phyloP scores from a whole-genome alignment of 352 stramenopile genomes.

The Phytopythium chamaehyphon region DNA sequence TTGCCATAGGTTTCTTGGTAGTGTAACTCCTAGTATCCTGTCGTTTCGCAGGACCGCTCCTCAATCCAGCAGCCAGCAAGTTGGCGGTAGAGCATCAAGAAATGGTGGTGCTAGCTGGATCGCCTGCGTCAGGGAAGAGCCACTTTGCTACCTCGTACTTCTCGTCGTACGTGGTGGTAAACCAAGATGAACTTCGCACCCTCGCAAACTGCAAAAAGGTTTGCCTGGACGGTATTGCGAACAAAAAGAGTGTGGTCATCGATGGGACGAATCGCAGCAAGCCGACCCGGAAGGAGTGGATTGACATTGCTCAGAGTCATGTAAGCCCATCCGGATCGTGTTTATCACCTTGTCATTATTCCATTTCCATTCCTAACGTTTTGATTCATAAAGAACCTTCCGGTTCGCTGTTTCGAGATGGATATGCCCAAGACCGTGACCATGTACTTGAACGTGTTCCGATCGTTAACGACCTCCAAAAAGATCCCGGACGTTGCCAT shows the following conservation, averaged over 20 bases:
- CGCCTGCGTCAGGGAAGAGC: slow-evolving; percentile 74
- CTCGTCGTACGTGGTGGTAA: slow-evolving; percentile 61
- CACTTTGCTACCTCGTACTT: slow-evolving; percentile 48
- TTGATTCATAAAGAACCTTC: slow-evolving; percentile 28
- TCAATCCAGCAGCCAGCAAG: slow-evolving; percentile 20
- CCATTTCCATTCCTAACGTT: not conserved
- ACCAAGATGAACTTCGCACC: slow-evolving; percentile 85
- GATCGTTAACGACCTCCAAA: slow-evolving; percentile 62
- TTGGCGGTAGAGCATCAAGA: slow-evolving; percentile 38
- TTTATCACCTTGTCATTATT: not conserved
- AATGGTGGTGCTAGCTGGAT: slow-evolving; percentile 65
- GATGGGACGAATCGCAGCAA: slow-evolving; percentile 83
- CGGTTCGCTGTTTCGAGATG: slow-evolving; percentile 75
- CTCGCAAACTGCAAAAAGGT: slow-evolving; percentile 67
- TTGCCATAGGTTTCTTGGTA: not conserved
- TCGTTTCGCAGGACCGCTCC: slow-evolving; percentile 12
- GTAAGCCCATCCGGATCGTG: slow-evolving; percentile 12
- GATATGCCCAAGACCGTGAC: slow-evolving; percentile 69
- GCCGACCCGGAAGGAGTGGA: slow-evolving; percentile 64
- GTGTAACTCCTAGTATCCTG: not conserved
- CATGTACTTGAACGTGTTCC: slow-evolving; percentile 85
- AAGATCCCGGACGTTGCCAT: slow-evolving; percentile 86
- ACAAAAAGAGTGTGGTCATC: slow-evolving; percentile 73
- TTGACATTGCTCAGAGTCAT: slow-evolving; percentile 61
- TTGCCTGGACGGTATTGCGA: slow-evolving; percentile 45